Conservation (phyloP, 768 basidiomycete species). For the Gymnopilus junonius region DNA sequence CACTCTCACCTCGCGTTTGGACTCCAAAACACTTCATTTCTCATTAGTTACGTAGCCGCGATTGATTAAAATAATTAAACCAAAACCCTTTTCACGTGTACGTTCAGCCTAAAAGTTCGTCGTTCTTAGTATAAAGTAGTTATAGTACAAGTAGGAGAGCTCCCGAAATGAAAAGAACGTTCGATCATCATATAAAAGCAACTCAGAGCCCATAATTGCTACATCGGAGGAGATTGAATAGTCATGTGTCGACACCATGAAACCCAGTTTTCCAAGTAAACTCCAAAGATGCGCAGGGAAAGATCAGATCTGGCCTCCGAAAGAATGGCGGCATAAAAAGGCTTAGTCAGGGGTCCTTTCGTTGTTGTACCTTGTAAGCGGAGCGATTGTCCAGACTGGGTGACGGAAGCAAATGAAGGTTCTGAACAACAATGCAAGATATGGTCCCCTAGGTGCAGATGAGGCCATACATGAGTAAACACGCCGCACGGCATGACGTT, state of each 20-base stretch:
- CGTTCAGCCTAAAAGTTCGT: conserved; percentile 17
- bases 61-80: background rate
- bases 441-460: conserved; percentile 5
- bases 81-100: background rate
- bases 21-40: background rate
- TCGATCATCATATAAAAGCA: conserved; percentile 11
- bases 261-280: background rate
- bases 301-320: background rate
- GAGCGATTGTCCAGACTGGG: conserved; percentile 16
- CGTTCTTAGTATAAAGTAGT: background rate
- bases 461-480: conserved; percentile 9
- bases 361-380: background rate
- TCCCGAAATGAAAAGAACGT: conserved; percentile 18
- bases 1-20: background rate
- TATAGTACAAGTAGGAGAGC: background rate
- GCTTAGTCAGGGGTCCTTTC: background rate
- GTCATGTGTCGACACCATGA: conserved; percentile 9
- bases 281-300: background rate
- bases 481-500: conserved; percentile 2
- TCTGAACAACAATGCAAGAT: conserved; percentile 25
- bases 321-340: background rate
- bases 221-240: background rate
- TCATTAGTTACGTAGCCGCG: background rate
- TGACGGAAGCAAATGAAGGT: conserved; percentile 39
- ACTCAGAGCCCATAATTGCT: background rate